Base-by-base conservation (phyloP, 441 rosid genomes). In the Aleurites moluccanus region DNA sequence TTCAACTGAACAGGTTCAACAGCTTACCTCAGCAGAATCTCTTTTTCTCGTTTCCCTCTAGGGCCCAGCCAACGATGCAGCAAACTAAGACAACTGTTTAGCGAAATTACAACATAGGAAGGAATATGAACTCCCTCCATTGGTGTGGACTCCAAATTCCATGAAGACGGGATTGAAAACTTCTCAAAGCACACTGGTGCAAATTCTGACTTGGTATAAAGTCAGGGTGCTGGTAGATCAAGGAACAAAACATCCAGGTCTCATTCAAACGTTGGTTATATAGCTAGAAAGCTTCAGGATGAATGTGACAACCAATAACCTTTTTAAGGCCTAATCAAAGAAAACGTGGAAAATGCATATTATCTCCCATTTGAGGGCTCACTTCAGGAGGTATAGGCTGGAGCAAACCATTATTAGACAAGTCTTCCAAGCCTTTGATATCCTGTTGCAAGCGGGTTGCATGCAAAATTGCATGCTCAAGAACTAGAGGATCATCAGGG, bases 341-440 rank as follows among this genome's bases (percentile, higher is more conserved):
- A 76, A 76, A 68, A 28, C 77, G 81, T 20, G 81, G 68, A 65
- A 83, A 79, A 70, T 73, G 55, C 60, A 56, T 20, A 81, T 53
- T 64, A 21, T 84, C 83, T 42, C 79, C 83, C 45, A 75, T 16
- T 67, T 75, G 84, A 57, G 79, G 52, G 69, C 85, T 80, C 61
- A 64, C 57, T 61, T 84, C 88, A 35, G 82, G 60, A 70, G 84
- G 73, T 57, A 83, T 73, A 45, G 86, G 85, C 73, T 84, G 88
- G 50, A 84, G 85, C 55, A 81, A 74, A 73, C 90, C 90, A 74
- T 72, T 81, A 63, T 78, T 84, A 47, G 90, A 87, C 80, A 85
- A 80, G 64, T 81, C 90, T 81, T 87, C 88, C 82, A 84, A 67
- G 71, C 87, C 77, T 80, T 80, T 87, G 76, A 85, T 78, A 45